These are phyloP conservation scores for Rhynchosporium secalis DNA, from an alignment of 2,329 filamentous ascomycete species.

Conservation along the genomic window DNA sequence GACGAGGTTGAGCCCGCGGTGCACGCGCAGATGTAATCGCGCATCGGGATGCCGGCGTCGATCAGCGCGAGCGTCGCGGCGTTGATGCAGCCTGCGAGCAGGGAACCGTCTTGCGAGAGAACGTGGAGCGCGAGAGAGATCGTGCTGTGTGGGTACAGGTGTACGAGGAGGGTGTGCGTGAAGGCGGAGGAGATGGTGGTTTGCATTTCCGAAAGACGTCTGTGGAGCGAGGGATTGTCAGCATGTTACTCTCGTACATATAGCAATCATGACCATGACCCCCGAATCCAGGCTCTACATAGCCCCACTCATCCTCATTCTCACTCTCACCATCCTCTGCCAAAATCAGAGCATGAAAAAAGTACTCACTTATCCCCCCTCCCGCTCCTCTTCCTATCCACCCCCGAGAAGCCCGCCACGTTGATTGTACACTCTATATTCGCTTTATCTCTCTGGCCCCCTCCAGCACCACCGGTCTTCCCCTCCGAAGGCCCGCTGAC, in stretches of 20 bases:
- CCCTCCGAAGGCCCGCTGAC: constrained; percentile 82
- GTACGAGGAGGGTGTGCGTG: constrained; percentile 74
- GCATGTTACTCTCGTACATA: not conserved
- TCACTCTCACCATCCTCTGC: not conserved
- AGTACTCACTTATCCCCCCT: constrained; percentile 72
- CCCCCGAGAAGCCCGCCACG: constrained; percentile 82
- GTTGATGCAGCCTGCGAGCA: constrained; percentile 88
- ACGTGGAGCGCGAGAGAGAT: constrained; percentile 85
- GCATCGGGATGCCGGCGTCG: constrained; percentile 94
- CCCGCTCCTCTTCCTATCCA: constrained; percentile 76
- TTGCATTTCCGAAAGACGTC: constrained; percentile 78
- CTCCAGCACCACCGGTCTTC: constrained; percentile 46
- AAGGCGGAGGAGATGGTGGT: constrained; percentile 78
- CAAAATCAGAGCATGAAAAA: not conserved
- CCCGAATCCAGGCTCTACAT: too few relatives aligned
- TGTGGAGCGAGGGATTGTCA: constrained; percentile 41
- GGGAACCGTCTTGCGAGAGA: constrained; percentile 83
- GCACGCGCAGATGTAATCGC: constrained; percentile 84
- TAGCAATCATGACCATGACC: too few relatives aligned
- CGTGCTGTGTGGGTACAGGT: constrained; percentile 84
- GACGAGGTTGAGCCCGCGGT: constrained; percentile 79
- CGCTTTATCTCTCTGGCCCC: constrained; percentile 48
- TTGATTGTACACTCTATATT: constrained; percentile 79
- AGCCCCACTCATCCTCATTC: too few relatives aligned
- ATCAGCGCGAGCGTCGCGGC: constrained; percentile 88